These are phyloP conservation scores for Hemileccinum rubropunctum DNA, from an alignment of 768 basidiomycete genomes.

Conservation along the genomic window DNA sequence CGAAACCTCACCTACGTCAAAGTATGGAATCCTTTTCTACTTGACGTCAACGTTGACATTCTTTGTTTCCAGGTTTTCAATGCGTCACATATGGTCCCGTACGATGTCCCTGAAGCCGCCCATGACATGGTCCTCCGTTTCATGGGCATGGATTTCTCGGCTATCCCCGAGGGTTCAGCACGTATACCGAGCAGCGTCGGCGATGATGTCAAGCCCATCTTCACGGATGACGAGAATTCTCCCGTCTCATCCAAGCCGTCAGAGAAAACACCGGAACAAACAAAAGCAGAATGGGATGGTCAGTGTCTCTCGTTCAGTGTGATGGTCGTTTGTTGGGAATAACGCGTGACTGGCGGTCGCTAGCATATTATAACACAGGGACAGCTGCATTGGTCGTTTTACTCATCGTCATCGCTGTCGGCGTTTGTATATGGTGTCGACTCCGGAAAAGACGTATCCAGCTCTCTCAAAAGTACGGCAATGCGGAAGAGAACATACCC, in stretches of 20 bases:
- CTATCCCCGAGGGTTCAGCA: constrained; percentile 77
- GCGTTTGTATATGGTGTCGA: constrained; percentile 79
- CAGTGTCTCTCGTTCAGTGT: constrained; percentile 13
- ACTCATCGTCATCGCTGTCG: constrained; percentile 64
- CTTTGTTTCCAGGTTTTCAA: constrained; percentile 64
- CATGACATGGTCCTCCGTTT: constrained; percentile 99
- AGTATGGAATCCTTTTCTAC: constrained; percentile 36
- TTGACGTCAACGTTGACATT: background rate
- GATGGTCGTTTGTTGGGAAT: background rate
- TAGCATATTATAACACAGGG: constrained; percentile 94
- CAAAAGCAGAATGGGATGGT: constrained; percentile 93
- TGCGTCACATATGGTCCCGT: constrained; percentile 95
- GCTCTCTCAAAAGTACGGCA: constrained; percentile 8
- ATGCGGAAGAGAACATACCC: constrained; percentile 68
- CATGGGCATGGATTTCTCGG: constrained; percentile 87
- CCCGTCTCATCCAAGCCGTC: constrained; percentile 34
- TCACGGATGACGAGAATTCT: constrained; percentile 44
- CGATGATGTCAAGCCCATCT: constrained; percentile 60
- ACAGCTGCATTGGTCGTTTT: constrained; percentile 84
- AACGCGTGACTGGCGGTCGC: background rate
- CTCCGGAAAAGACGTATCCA: constrained; percentile 26
- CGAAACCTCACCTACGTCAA: constrained; percentile 93
- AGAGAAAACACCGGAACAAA: constrained; percentile 69
- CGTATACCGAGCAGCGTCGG: constrained; percentile 81
- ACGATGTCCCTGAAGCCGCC: constrained; percentile 80